phyloP scores from a whole-genome alignment of 2,329 filamentous ascomycete species.

The Colletotrichum lindemuthianum region DNA sequence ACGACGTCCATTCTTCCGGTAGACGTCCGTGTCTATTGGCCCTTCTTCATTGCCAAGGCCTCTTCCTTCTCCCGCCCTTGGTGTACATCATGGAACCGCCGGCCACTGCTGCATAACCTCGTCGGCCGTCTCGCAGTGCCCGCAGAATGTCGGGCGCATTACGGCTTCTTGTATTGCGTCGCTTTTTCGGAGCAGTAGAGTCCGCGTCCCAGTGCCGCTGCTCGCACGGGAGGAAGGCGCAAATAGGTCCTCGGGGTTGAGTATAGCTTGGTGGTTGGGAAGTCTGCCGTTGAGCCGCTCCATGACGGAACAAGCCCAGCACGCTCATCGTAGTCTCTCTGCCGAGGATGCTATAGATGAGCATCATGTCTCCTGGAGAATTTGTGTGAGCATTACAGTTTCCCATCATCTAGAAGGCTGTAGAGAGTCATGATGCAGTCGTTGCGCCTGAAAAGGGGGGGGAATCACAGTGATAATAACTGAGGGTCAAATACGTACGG shows the following conservation, averaged over 20 bases:
- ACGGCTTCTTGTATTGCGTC: slow-evolving; percentile 50
- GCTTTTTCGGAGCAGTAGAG: slow-evolving; percentile 70
- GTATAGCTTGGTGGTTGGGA: slow-evolving; percentile 61
- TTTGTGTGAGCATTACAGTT: slow-evolving; percentile 49
- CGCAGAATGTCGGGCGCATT: slow-evolving; percentile 45
- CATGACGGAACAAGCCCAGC: slow-evolving; percentile 77
- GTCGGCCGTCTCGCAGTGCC: slow-evolving; percentile 46
- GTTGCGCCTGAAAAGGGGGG: slow-evolving; percentile 54
- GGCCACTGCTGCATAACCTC: slow-evolving; percentile 40
- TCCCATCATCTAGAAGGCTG: slow-evolving; percentile 50
- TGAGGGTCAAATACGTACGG: slow-evolving; percentile 57
- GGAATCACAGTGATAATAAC: slow-evolving; percentile 51
- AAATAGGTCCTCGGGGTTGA: slow-evolving; percentile 73
- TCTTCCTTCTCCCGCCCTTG: slow-evolving; percentile 39
- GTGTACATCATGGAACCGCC: slow-evolving; percentile 46
- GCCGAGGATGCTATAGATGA: slow-evolving; percentile 58
- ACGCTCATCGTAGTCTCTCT: slow-evolving; percentile 75
- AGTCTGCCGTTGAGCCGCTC: slow-evolving; percentile 73
- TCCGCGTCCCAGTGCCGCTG: slow-evolving; percentile 65
- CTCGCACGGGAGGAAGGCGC: slow-evolving; percentile 47
- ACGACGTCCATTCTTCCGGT: slow-evolving; percentile 51
- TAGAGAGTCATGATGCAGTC: slow-evolving; percentile 52
- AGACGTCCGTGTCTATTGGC: slow-evolving; percentile 47
- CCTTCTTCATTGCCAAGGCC: slow-evolving; percentile 48
- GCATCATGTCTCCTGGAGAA: slow-evolving; percentile 56